phyloP scores from a whole-genome alignment of 768 basidiomycete genomes.

The Phlebiopsis gigantea region DNA sequence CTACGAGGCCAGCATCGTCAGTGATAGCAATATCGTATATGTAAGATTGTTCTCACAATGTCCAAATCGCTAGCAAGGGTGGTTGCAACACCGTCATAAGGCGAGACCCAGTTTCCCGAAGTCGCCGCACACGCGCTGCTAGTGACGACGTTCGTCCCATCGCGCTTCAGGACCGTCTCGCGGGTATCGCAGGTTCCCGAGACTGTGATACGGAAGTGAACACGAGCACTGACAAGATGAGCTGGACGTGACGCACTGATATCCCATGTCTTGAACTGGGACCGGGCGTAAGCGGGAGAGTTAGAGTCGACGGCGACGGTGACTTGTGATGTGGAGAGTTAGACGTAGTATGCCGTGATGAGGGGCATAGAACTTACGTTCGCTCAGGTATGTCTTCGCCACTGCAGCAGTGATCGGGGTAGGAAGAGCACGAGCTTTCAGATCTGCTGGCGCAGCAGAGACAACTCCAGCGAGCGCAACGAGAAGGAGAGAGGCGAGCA shows the following conservation, averaged over 20 bases:
- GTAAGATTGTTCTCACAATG: conserved; percentile 31
- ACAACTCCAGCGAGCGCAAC: neutral
- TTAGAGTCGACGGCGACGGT: conserved; percentile 39
- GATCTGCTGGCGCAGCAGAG: conserved; percentile 8
- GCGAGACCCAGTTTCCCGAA: conserved; percentile 45
- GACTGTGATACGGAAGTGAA: conserved; percentile 25
- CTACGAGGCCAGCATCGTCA: neutral
- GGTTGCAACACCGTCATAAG: conserved; percentile 44
- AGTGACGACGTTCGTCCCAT: conserved; percentile 34
- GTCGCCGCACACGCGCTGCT: conserved; percentile 35
- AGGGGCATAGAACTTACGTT: conserved; percentile 13
- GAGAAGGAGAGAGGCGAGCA: neutral
- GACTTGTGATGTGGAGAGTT: conserved; percentile 15
- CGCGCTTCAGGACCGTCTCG: conserved; percentile 35
- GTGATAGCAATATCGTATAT: neutral
- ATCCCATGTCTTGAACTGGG: conserved; percentile 44
- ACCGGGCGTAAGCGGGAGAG: conserved; percentile 34
- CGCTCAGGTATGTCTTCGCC: conserved; percentile 19
- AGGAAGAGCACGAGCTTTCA: conserved; percentile 15
- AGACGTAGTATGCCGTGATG: neutral
- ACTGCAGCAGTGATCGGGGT: conserved; percentile 17
- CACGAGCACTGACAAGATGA: neutral
- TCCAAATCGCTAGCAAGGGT: conserved; percentile 42
- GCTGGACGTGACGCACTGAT: conserved; percentile 30
- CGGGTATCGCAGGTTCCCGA: conserved; percentile 48